Conservation (phyloP, 2,329 filamentous ascomycete species). For the Sclerotinia spermophila region DNA sequence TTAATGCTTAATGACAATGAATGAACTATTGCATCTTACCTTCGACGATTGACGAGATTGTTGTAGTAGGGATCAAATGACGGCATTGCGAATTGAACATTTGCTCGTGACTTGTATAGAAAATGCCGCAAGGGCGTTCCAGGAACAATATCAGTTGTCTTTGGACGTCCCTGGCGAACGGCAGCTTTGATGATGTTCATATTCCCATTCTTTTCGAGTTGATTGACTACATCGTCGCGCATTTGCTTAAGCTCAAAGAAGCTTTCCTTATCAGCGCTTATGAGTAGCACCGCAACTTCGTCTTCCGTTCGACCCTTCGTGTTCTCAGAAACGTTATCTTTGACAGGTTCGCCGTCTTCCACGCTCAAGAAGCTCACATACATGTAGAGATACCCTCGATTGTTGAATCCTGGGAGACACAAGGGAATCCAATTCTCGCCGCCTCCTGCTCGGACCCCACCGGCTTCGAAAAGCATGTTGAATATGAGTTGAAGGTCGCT, state of each 20-base stretch:
- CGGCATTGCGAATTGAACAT: conserved; percentile 95
- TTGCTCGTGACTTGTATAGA: conserved; percentile 88
- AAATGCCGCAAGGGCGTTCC: conserved; percentile 84
- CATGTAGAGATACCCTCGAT: conserved; percentile 95
- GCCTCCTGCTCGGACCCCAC: conserved; percentile 83
- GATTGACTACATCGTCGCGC: conserved; percentile 59
- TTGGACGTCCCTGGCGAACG: conserved; percentile 66
- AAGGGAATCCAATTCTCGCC: conserved; percentile 98
- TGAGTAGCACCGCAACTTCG: conserved; percentile 86
- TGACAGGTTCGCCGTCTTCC: conserved; percentile 55
- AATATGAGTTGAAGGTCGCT: conserved; percentile 95
- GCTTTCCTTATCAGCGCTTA: conserved; percentile 87
- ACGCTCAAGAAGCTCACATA: conserved; percentile 92
- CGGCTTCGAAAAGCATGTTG: conserved; percentile 98
- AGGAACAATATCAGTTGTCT: conserved; percentile 71
- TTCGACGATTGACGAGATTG: conserved; percentile 57
- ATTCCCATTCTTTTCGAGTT: conserved; percentile 72
- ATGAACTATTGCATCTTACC: conserved; percentile 41
- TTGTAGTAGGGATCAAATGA: conserved; percentile 68
- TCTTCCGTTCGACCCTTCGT: conserved; percentile 62
- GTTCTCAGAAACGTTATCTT: conserved; percentile 45
- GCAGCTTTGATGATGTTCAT: conserved; percentile 72
- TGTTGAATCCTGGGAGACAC: conserved; percentile 95
- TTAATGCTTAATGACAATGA: conserved; percentile 12
- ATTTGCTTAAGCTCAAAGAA: conserved; percentile 85